Evolutionary conservation across 202 grass and related monocot species (phyloP).

Genomic region (Alloteropsis angusta): DNA sequence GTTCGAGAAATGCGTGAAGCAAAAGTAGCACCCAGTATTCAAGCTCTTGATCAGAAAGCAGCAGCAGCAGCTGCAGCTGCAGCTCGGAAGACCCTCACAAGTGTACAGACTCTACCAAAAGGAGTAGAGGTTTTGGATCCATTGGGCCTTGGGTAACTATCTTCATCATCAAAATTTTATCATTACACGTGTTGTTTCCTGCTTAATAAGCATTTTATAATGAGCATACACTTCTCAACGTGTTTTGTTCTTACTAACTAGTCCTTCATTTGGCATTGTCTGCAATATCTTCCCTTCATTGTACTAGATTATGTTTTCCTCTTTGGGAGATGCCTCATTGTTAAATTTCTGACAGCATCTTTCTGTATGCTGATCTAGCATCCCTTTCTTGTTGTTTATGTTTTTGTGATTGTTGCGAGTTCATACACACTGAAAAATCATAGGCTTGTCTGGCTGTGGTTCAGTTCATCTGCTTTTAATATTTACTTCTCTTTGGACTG

Average conservation of each 20-base stretch:
- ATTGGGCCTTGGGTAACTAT: constrained; percentile 83
- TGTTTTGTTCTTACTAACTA: constrained; percentile 2
- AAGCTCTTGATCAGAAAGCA: constrained; percentile 70
- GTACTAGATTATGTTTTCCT: neutral
- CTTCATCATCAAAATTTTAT: constrained; percentile 12
- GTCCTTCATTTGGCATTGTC: neutral
- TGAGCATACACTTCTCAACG: neutral
- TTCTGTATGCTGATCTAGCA: neutral
- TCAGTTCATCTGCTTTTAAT: neutral
- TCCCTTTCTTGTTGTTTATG: neutral
- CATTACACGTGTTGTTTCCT: neutral
- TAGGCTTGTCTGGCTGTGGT: neutral
- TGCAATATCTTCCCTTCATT: neutral
- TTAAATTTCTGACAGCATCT: neutral
- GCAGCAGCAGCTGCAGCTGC: constrained; percentile 44
- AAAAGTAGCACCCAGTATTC: constrained; percentile 54
- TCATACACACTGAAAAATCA: neutral
- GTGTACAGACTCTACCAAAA: constrained; percentile 79
- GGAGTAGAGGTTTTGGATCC: constrained; percentile 98
- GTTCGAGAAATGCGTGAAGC: constrained; percentile 97
- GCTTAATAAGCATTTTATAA: constrained; percentile 9
- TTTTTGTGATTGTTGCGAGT: neutral
- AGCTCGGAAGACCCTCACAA: constrained; percentile 61
- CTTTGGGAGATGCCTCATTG: neutral
- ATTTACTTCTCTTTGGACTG: neutral